These are phyloP conservation scores for Hygrocybe punicea DNA, from an alignment of 768 basidiomycete genomes.

Conservation along the genomic window DNA sequence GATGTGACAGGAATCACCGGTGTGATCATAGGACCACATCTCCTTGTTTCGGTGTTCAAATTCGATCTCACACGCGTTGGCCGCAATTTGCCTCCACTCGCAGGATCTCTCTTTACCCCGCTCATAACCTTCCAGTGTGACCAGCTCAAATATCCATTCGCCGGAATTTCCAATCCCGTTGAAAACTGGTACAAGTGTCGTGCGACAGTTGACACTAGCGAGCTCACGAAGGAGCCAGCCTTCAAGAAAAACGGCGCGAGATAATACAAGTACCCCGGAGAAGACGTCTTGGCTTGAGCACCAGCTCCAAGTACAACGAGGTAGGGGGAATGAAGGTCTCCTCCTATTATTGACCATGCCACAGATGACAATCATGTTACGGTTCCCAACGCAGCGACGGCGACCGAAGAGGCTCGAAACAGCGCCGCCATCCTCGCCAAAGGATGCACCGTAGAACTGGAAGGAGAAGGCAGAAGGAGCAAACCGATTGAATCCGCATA, in stretches of 20 bases:
- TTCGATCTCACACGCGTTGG: constrained; percentile 8
- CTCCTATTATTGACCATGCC: constrained; percentile 2
- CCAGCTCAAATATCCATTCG: constrained; percentile 14
- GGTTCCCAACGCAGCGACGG: background rate
- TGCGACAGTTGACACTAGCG: constrained; percentile 10
- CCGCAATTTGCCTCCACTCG: constrained; percentile 9
- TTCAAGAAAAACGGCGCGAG: constrained; percentile 17
- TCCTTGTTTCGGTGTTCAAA: constrained; percentile 12
- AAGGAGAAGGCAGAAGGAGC: constrained; percentile 7
- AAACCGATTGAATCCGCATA: background rate
- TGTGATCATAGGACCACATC: constrained; percentile 16
- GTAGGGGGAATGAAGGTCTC: background rate
- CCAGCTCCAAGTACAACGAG: constrained; percentile 5
- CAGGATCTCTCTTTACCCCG: constrained; percentile 2
- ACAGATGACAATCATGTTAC: constrained; percentile 5
- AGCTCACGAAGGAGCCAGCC: constrained; percentile 11
- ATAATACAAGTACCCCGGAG: constrained; percentile 13
- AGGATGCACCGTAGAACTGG: constrained; percentile 5
- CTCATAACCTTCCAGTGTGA: constrained; percentile 13
- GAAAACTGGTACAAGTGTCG: constrained; percentile 14
- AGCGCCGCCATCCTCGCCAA: background rate
- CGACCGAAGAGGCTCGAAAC: constrained; percentile 3
- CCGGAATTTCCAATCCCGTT: constrained; percentile 10
- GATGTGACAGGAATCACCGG: constrained; percentile 8
- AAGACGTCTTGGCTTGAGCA: constrained; percentile 8